Base-by-base conservation (phyloP, 345 rosid genomes). In the Lepidium aucheri region DNA sequence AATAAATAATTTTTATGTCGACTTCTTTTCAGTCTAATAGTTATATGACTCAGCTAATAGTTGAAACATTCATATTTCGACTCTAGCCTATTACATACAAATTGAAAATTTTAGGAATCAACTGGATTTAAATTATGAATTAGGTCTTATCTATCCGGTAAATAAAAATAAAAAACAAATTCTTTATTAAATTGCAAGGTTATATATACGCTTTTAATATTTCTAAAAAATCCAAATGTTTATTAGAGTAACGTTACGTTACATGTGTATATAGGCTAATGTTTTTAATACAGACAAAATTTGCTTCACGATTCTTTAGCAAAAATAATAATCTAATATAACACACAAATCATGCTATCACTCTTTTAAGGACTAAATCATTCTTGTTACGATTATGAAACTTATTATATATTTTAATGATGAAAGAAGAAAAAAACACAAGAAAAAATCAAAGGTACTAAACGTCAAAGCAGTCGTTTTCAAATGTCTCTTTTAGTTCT, bases 381-480 rank as follows among this genome's bases (percentile, higher is more conserved):
- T 51, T 38, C 15, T 26, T 39, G 3, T 28, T 24, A 26, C 52
- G 33, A 53, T 6, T 5, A 34, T 10, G 8, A 54, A 33, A 42
- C 15, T 18, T 3, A n/a, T 6, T 66, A 43, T 66, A 43, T 32
- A 65, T 53, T 5, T 18, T 18, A 32, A 30, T 41, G 3, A 20
- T 43, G 10, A 9, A 4, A 1, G 33, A 45, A 33, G 10, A 13
- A 60, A 50, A 2, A 40, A 6, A 14, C 17, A 16, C 14, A n/a
- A n/a, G n/a, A n/a, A n/a, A n/a, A 38, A 24, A 40, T 18, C 44
- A 47, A 51, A 51, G 49, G 30, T n/a, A 49, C 52, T 47, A 49
- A 68, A 39, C 52, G 52, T 68, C 65, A 68, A 47, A 50, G 42
- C 43, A 58, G 13, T 68, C 73, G 51, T 59, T 47, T 18, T 59